Base-by-base conservation (phyloP, 768 basidiomycete genomes). In the Naganishia randhawae region DNA sequence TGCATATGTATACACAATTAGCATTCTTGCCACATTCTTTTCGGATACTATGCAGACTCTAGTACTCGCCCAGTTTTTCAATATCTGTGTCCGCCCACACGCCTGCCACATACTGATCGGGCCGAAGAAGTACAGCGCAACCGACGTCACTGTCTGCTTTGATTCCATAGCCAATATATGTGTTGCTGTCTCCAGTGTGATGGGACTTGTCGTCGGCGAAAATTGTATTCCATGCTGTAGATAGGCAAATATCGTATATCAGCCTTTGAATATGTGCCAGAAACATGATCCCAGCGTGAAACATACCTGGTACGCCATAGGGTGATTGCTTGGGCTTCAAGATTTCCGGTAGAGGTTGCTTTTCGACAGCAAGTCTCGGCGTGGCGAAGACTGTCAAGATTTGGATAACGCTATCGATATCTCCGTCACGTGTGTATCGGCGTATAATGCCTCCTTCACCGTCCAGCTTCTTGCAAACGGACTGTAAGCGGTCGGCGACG, bases 391-490 rank as follows among this genome's bases (percentile, higher is more conserved):
- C 54, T 14, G 80, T 85, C 16, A 84, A 73, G n/a, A 76, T 69
- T 22, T 78, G 75, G 57, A 74, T 77, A 4, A 82, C 70, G 3
- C 74, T 69, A 51, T 75, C 77, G 39, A 71, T 33, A 17, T 73
- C 67, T 14, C 72, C 75, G 9, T 37, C 69, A 0, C 77, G 77
- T 1, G 80, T 78, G 71, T 79, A 81, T 11, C 71, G 73, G 50
- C 53, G 57, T 72, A 57, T 83, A 66, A 13, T 83, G 77, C 3
- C 73, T 63, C 0, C 71, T 64, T 0, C 76, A 69, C 31, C 42
- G 62, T 42, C 74, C 75, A 65, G 85, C 51, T 53, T 80, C 76
- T 37, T 73, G 69, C 0, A 82, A 81, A n/a, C 83, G 29, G 62
- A 50, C 33, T 22, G 55, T 4, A 25, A 42, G 41, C 35, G 35